These are phyloP conservation scores for Blastocystis hominis DNA, from an alignment of 352 stramenopile species.

Conservation along the genomic window DNA sequence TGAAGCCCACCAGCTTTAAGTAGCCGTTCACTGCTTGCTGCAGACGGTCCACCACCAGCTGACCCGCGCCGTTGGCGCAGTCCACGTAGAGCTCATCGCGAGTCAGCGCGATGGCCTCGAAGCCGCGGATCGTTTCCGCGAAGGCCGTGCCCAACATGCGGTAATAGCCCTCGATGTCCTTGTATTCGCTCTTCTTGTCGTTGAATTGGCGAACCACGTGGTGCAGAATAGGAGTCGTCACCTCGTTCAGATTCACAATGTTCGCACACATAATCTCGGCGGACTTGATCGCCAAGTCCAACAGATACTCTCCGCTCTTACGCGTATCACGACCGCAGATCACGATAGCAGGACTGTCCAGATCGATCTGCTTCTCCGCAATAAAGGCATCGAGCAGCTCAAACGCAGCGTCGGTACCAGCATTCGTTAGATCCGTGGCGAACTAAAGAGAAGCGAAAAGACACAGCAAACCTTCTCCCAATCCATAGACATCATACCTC, in stretches of 20 bases:
- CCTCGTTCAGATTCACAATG: constrained; percentile 83
- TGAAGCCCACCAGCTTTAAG: constrained; percentile 52
- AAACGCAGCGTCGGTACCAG: constrained; percentile 71
- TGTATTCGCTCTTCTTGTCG: constrained; percentile 59
- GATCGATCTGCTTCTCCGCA: constrained; percentile 64
- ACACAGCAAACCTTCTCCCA: constrained; percentile 71
- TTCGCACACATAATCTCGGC: constrained; percentile 76
- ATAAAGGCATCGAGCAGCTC: constrained; percentile 73
- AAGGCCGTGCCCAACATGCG: constrained; percentile 83
- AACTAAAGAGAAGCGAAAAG: constrained; percentile 62
- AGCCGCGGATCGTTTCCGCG: constrained; percentile 69
- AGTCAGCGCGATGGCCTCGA: neutral
- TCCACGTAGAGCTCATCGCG: constrained; percentile 71
- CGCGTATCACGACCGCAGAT: constrained; percentile 79
- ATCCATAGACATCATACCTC: constrained; percentile 77
- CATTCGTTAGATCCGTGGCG: constrained; percentile 72
- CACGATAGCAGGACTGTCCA: constrained; percentile 58
- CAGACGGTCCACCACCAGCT: constrained; percentile 34
- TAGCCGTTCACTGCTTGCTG: constrained; percentile 20
- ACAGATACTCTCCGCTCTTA: constrained; percentile 60
- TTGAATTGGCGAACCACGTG: constrained; percentile 84
- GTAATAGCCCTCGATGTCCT: constrained; percentile 83
- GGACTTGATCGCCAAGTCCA: constrained; percentile 74
- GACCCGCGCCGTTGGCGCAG: constrained; percentile 62
- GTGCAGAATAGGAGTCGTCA: constrained; percentile 92